Base-by-base conservation (phyloP, 75 land plant species). In the Pinus taeda region DNA sequence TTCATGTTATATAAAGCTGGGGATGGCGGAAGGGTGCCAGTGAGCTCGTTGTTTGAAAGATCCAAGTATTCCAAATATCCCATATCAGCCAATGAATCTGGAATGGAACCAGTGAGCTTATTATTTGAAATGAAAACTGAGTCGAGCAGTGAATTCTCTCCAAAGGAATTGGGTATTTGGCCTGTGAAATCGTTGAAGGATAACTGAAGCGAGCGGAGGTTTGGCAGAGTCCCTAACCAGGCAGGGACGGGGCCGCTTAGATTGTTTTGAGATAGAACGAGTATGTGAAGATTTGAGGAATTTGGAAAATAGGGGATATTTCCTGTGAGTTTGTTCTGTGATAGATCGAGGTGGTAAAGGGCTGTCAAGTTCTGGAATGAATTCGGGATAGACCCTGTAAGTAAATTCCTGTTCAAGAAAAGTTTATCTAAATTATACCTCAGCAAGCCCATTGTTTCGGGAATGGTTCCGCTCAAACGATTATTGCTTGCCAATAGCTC, bases 301-400 rank as follows among this genome's bases (percentile, higher is more conserved):
- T 72, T 81, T 15, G 79, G 78, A 15, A 86, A 85, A 13, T 78
- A 22, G 2, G 83, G 57, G 21, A 77, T 77, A 21, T 64, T 62
- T 21, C 88, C 90, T 33, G 74, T 33, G 36, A 88, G 76, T 14
- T 13, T 0, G 77, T 88, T 88, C 56, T 74, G 36, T 4, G 89
- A 83, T 15, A 89, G 81, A 73, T 86, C 89, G 12, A 89, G 74
- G 14, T 80, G 79, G 55, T 76, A 79, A 7, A 79, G 59, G 4
- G 79, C 18, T 20, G 33, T 63, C 73, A 82, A 76, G 0, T 74
- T 79, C 3, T 75, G 82, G 53, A 87, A 79, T n/a, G 79, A 82
- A 4, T 22, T 71, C 0, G 89, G 89, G 72, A 84, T 82, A 33
- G 24, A 4, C 17, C 89, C 87, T 15, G 75, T 42, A 7, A 87